Evolutionary conservation across 1,284 basidiomycete genomes (phyloP), one percentile per base, ranked within the genome.

Genomic region (Coriolopsis trogii): DNA sequence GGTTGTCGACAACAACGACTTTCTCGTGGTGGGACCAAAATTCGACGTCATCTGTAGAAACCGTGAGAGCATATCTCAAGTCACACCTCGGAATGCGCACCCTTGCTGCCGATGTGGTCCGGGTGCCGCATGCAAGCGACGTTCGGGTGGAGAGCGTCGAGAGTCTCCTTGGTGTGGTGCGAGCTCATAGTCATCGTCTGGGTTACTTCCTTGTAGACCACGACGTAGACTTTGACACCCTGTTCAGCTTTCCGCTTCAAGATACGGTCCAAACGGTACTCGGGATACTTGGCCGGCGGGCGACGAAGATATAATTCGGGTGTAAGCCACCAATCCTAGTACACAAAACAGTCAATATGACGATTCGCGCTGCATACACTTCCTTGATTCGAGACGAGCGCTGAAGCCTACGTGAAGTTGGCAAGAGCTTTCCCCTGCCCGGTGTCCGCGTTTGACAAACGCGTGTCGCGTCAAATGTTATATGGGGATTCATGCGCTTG

Each of bases 271-370:
- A 98, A 79, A 18, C 95, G 81, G 84, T 87, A 98, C 67, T 95
- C 85, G 6, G 87, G 84, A 64, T 91, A 81, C 62, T 84, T 74
- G 0, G 90, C 89, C 2, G 93, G 87, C 0, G 95, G 95, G 15
- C 95, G 88, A 41, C 95, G 87, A 21, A 97, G 85, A 70, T 93
- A 95, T 4, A 97, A 74, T 67, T 97, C 94, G 1, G 94, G 94
- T 0, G 90, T 90, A 51, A 97, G 81, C 94, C 89, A 92, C 90
- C 93, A 95, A 63, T 95, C 93, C 80, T 88, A n/a, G 16, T 33
- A 47, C 30, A 18, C 26, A 5, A 7, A 41, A 36, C 6, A 20
- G 9, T 25, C 6, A 30, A 13, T 2, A n/a, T 20, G n/a, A 18
- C n/a, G n/a, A 18, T 10, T 20, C 33, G 33, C n/a, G n/a, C n/a